phyloP scores from a whole-genome alignment of 176 grass and related monocot genomes.

The Phyllostachys edulis region DNA sequence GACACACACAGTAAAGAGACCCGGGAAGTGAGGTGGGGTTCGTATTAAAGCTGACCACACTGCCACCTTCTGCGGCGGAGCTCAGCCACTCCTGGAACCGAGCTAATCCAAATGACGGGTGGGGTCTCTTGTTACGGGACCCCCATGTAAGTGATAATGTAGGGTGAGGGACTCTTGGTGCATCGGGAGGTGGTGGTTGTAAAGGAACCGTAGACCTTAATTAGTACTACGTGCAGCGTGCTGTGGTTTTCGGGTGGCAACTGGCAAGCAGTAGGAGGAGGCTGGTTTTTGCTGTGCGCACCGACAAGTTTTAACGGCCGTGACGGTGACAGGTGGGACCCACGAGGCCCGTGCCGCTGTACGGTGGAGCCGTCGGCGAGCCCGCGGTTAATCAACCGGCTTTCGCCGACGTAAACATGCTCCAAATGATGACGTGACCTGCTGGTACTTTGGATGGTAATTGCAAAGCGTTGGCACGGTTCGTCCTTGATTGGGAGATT shows the following conservation, averaged over 20 bases:
- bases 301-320: constrained; percentile 36
- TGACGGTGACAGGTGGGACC: not conserved
- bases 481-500: no score
- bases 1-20: not conserved
- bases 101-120: rapidly evolving
- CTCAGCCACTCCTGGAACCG: rapidly evolving
- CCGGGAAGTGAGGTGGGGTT: constrained; percentile 36
- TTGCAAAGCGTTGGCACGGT: no score
- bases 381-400: not conserved
- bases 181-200: not conserved
- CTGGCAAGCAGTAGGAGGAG: not conserved
- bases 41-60: constrained; percentile 59
- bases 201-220: not conserved
- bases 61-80: constrained; percentile 16
- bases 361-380: not conserved
- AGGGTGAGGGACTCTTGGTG: rapidly evolving
- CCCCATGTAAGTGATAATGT: not conserved
- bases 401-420: no score
- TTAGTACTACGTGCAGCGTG: constrained; percentile 1
- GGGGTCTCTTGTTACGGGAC: rapidly evolving
- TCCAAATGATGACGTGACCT: no score
- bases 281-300: not conserved
- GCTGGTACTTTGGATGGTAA: no score
- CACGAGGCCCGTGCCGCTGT: not conserved
- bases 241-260: constrained; percentile 8